phyloP scores from a whole-genome alignment of 768 basidiomycete species.

The Lenzites betulinus region DNA sequence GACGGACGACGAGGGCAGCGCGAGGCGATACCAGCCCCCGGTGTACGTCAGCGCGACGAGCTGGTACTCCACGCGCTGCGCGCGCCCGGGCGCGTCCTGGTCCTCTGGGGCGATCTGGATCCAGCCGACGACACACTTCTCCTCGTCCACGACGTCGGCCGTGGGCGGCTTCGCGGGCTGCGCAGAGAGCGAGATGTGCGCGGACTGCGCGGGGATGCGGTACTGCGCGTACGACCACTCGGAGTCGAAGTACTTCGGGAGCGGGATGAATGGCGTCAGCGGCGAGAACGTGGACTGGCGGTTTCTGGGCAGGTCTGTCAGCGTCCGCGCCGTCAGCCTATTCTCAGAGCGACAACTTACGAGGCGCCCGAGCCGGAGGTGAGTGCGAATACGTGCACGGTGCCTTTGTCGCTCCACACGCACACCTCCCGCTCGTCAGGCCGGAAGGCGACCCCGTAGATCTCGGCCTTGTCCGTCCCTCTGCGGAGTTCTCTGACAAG shows the following conservation, averaged over 20 bases:
- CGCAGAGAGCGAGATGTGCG: slow-evolving; percentile 78
- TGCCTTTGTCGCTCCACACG: slow-evolving; percentile 96
- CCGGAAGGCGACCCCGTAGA: slow-evolving; percentile 87
- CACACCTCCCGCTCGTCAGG: slow-evolving; percentile 85
- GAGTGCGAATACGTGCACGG: slow-evolving; percentile 86
- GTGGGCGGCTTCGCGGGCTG: slow-evolving; percentile 57
- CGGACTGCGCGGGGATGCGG: slow-evolving; percentile 80
- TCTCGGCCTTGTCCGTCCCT: slow-evolving; percentile 88
- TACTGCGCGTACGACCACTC: slow-evolving; percentile 97
- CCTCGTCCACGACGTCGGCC: slow-evolving; percentile 72
- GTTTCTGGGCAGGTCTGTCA: slow-evolving; percentile 50
- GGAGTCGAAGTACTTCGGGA: slow-evolving; percentile 92
- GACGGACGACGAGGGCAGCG: slow-evolving; percentile 51
- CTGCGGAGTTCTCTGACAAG: slow-evolving; percentile 79
- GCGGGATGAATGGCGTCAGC: slow-evolving; percentile 74
- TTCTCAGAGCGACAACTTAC: slow-evolving; percentile 45
- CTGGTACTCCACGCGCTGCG: slow-evolving; percentile 57
- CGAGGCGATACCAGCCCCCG: slow-evolving; percentile 91
- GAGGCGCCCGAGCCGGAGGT: slow-evolving; percentile 57
- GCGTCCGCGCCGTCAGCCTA: background rate
- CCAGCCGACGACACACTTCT: slow-evolving; percentile 89
- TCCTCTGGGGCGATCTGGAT: slow-evolving; percentile 52
- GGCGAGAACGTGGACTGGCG: slow-evolving; percentile 84
- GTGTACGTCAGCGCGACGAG: slow-evolving; percentile 84
- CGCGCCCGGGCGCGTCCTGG: slow-evolving; percentile 31